Conservation (phyloP, 495 filamentous ascomycete genomes). For the Penicillium egyptiacum region DNA sequence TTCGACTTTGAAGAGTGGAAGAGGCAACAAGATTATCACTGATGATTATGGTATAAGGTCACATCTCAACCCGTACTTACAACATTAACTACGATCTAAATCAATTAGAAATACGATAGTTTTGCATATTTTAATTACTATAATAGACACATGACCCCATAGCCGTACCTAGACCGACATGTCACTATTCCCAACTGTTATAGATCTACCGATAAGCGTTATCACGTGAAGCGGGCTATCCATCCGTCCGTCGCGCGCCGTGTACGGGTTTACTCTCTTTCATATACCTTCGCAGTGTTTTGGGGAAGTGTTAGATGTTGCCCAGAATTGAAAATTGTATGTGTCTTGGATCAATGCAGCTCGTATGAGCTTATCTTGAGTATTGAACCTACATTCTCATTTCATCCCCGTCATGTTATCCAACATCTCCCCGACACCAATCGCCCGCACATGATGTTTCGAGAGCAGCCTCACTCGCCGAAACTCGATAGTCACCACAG, state of each 20-base stretch:
- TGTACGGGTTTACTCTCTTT: slow-evolving; percentile 18
- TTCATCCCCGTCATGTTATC: slow-evolving; percentile 8
- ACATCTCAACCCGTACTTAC: not conserved
- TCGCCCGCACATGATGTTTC: slow-evolving; percentile 11
- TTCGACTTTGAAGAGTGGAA: slow-evolving; percentile 54
- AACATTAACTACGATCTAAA: not conserved
- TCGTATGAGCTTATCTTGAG: not conserved
- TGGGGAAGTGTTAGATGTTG: slow-evolving; percentile 8
- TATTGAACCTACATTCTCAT: slow-evolving; percentile 3
- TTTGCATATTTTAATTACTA: not conserved
- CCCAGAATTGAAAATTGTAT: slow-evolving; percentile 2
- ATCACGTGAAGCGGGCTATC: slow-evolving; percentile 20
- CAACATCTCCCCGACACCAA: not conserved
- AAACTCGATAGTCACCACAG: not conserved
- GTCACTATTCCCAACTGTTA: not conserved
- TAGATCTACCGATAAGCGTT: slow-evolving; percentile 19
- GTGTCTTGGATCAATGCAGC: slow-evolving; percentile 7
- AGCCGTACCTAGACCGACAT: not conserved
- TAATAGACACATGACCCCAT: not conserved
- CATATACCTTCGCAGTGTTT: slow-evolving; percentile 10
- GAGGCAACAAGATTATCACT: slow-evolving; percentile 18
- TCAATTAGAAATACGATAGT: not conserved
- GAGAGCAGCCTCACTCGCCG: not conserved
- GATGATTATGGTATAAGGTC: slow-evolving; percentile 10
- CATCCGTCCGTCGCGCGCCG: slow-evolving; percentile 11